Evolutionary conservation across 1,284 basidiomycete genomes (phyloP).

Genomic region (Trametes hirsuta): DNA sequence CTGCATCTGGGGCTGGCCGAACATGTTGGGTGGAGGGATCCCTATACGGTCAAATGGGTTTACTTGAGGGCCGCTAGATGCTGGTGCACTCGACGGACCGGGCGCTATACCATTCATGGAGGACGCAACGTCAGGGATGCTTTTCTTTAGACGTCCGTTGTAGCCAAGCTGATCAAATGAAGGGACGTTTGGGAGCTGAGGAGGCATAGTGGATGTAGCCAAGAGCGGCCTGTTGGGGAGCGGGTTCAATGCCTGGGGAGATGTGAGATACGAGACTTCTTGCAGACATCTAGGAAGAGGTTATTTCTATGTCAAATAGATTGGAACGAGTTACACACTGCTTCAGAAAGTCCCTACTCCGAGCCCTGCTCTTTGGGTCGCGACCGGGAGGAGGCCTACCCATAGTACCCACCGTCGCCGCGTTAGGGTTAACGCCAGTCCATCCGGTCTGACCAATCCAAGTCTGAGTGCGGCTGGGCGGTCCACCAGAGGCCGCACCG

Average conservation of each 20-base stretch:
- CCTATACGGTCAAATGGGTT: constrained; percentile 55
- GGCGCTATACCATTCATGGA: constrained; percentile 64
- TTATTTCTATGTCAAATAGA: constrained; percentile 5
- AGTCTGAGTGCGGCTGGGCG: constrained; percentile 49
- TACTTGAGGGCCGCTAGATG: constrained; percentile 44
- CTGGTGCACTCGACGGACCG: constrained; percentile 52
- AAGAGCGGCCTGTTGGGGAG: constrained; percentile 84
- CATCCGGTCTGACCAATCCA: constrained; percentile 49
- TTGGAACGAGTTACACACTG: constrained; percentile 61
- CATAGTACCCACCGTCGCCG: constrained; percentile 47
- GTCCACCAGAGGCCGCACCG: constrained; percentile 49
- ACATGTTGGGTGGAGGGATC: constrained; percentile 45
- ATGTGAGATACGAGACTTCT: constrained; percentile 97
- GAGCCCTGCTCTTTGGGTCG: constrained; percentile 92
- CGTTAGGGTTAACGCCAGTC: constrained; percentile 43
- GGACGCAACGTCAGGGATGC: constrained; percentile 70
- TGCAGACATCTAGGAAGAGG: constrained; percentile 77
- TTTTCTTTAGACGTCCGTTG: constrained; percentile 77
- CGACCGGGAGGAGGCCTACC: constrained; percentile 78
- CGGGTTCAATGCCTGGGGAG: constrained; percentile 95
- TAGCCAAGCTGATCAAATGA: constrained; percentile 73
- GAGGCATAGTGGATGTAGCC: constrained; percentile 63
- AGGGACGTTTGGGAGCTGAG: constrained; percentile 70
- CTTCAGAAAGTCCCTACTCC: constrained; percentile 96
- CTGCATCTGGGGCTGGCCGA: constrained; percentile 42